Conservation (phyloP, 129 eudicot species). For the Tanacetum coccineum region DNA sequence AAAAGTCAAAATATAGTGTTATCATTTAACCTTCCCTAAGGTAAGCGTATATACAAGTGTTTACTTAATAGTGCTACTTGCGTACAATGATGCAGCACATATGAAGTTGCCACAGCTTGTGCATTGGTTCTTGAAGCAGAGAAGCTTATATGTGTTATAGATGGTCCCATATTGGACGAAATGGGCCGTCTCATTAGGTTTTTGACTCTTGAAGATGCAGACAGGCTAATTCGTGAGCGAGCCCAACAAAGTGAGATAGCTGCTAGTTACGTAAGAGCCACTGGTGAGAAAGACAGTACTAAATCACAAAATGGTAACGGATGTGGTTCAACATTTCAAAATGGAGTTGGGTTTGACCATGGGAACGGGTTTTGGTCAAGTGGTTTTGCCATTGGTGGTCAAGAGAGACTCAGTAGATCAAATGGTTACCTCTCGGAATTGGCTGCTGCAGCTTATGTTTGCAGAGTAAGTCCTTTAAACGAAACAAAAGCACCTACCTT, state of each 20-base stretch:
- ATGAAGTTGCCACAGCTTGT: conserved; percentile 95
- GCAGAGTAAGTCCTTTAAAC: conserved; percentile 50
- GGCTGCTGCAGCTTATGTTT: conserved; percentile 82
- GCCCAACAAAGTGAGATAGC: conserved; percentile 66
- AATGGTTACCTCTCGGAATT: conserved; percentile 62
- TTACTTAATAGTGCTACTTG: neutral
- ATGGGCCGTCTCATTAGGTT: conserved; percentile 58
- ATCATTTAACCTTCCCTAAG: neutral
- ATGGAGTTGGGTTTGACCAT: conserved; percentile 75
- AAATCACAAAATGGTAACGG: conserved; percentile 17
- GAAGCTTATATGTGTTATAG: conserved; percentile 75
- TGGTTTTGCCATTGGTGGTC: conserved; percentile 60
- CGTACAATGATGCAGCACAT: conserved; percentile 46
- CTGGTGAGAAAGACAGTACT: conserved; percentile 36
- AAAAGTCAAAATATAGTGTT: too few relatives aligned
- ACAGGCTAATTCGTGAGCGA: conserved; percentile 47
- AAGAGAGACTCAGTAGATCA: conserved; percentile 50
- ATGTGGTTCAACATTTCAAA: conserved; percentile 43
- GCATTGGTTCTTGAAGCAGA: conserved; percentile 87
- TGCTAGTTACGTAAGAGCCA: conserved; percentile 59
- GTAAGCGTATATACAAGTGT: neutral
- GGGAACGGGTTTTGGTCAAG: conserved; percentile 36
- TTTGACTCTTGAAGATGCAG: conserved; percentile 65
- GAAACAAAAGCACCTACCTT: neutral
- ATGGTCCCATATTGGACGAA: conserved; percentile 67